Evolutionary conservation across 176 grass and related monocot genomes (phyloP), one percentile per base, ranked within the genome.

Genomic region (Secale cereale): DNA sequence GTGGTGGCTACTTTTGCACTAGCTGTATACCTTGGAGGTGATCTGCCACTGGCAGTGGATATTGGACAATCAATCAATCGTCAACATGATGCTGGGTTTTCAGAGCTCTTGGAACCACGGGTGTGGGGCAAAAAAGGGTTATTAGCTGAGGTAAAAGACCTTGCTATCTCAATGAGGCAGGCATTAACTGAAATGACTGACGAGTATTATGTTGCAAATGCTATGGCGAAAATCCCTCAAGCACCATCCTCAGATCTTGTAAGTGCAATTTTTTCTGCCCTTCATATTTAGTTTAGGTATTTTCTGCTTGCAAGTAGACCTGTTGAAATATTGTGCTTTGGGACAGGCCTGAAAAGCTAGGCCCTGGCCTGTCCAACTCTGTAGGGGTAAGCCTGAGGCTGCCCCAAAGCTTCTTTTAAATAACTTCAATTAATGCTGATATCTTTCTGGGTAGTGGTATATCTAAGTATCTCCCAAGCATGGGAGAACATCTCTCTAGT

Each of bases 241-340:
- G 97, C 97, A 77, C 97, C 97, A 76, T 91, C 83, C 26, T 99
- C 97, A 15, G 91, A 99, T 88, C 65, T 99, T 81, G 97, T 99
- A 91, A 92, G 93, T 81, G 46, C 59, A 35, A 67, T 8, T 23
- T 19, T 16, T 63, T 35, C 7, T 14, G 10, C 26, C 40, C 80
- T 56, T 30, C 31, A 45, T 64, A 56, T 75, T 75, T 74, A 69
- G 8, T 46, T 79, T 82, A 22, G 26, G 45, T 72, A 10, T 56
- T 70, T 88, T 78, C 14, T 62, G 4, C 45, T 76, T 76, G 45
- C 45, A 5, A 31, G 45, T 56, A 56, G 27, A 54, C 45, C 27
- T 76, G 50, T 76, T 76, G 27, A 76, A 6, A 54, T 76, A 27
- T 28, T 32, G 45, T 10, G 73, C 73, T 75, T 52, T 75, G 41